Evolutionary conservation across 257 asterid species (phyloP).

Genomic region (Linderniella brevidens): DNA sequence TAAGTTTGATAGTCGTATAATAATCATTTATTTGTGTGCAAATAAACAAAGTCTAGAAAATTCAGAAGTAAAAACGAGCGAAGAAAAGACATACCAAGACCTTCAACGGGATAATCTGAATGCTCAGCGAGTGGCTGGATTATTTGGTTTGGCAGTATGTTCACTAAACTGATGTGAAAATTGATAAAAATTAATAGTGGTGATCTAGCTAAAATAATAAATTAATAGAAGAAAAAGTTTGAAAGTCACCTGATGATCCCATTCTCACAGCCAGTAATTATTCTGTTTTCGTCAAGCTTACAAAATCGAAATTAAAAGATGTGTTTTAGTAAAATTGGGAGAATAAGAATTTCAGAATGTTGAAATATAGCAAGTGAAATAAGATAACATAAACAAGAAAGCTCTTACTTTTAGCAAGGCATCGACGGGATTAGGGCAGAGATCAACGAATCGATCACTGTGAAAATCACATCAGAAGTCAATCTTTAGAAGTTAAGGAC

Average conservation of each 20-base stretch:
- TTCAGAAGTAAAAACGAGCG: neutral
- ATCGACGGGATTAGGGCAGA: constrained; percentile 76
- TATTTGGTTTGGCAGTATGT: constrained; percentile 76
- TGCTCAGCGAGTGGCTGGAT: constrained; percentile 92
- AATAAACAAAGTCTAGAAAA: constrained; percentile 9
- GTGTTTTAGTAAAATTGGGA: too few species aligned
- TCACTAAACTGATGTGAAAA: constrained; percentile 47
- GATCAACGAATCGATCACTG: constrained; percentile 85
- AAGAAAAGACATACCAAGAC: constrained; percentile 50
- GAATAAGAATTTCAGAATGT: neutral
- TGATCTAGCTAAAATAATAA: neutral
- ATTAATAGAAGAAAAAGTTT: neutral
- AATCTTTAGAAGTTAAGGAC: too few species aligned
- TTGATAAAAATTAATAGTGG: too few species aligned
- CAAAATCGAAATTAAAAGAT: constrained; percentile 7
- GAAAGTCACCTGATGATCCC: constrained; percentile 56
- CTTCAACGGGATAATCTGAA: constrained; percentile 73
- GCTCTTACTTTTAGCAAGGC: constrained; percentile 60
- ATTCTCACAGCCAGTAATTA: constrained; percentile 73
- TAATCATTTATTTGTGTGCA: too few species aligned
- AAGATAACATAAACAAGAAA: neutral
- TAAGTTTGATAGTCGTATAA: too few species aligned
- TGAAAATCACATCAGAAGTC: constrained; percentile 6
- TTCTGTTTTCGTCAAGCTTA: constrained; percentile 87
- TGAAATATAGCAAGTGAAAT: neutral